Base-by-base conservation (phyloP, 2,329 filamentous ascomycete genomes). In the Neofusicoccum cordaticola region DNA sequence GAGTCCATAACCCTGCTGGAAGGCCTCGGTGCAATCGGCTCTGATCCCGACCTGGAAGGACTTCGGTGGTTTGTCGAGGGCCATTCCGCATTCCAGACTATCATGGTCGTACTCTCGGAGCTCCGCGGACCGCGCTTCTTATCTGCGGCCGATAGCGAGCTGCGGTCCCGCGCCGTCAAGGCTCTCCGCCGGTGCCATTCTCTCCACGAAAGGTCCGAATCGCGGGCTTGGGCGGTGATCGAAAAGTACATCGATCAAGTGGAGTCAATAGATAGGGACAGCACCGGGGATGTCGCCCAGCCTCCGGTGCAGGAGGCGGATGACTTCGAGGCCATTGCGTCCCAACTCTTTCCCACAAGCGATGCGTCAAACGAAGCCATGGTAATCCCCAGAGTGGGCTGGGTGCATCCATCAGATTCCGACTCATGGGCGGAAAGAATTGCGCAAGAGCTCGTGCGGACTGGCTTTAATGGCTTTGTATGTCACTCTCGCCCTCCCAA, bases 21-120 rank as follows among this genome's bases (percentile, higher is more conserved):
- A 12, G 11, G 6, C 34, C 15, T 56, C 31, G 41, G 27, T 19
- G 37, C 17, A 13, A 37, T 27, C n/a, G 22, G 35, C 3, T 13
- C n/a, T 12, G 52, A 56, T 22, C 17, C 17, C 3, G 6, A 2
- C 19, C 5, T 56, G 17, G 17, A 42, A 15, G 19, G 19, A 22
- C 41, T 56, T 45, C 73, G 73, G 17, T 77, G 75, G 75, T 74
- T 77, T 57, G 74, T 77, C 51, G 71, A 73, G 2, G 51, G 47
- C 2, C 57, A 65, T 52, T 63, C 66, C 9, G 39, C 65, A 9
- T 65, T 68, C 27, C 65, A 66, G 56, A 61, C 58, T 5, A 76
- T 77, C 45, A 75, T 77, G 72, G 74, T 77, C 53, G 71, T 77
- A 2, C 68, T 78, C 0, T 77, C 75, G 1, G 75, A 78, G 62